Evolutionary conservation across 192 early-diverging fungal species (phyloP).

Genomic region (Phlyctochytrium bullatum): DNA sequence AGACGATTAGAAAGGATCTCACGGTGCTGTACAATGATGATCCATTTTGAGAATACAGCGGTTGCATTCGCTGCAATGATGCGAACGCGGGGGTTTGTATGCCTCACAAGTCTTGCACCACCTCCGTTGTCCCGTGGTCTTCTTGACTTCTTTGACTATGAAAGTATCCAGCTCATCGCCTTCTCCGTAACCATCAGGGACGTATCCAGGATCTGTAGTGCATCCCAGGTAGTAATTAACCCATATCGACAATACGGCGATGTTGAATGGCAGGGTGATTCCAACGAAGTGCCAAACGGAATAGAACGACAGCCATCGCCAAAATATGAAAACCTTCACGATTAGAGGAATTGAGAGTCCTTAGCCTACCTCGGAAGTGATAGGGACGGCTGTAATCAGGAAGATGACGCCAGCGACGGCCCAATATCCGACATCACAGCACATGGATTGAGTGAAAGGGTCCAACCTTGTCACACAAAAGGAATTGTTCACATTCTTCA

Average conservation of each 20-base stretch:
- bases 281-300: conserved; percentile 20
- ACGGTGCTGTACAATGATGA: conserved; percentile 49
- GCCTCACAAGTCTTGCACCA: conserved; percentile 47
- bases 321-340: conserved; percentile 44
- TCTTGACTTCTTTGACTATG: conserved; percentile 10
- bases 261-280: conserved; percentile 72
- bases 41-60: conserved; percentile 55
- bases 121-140: conserved; percentile 20
- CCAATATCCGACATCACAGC: background rate
- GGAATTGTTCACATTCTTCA: too few species aligned
- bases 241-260: conserved; percentile 71
- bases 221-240: conserved; percentile 85
- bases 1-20: background rate
- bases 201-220: conserved; percentile 74
- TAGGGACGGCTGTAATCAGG: conserved; percentile 30
- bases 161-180: background rate
- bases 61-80: conserved; percentile 53
- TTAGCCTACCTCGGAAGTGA: conserved; percentile 28
- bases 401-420: conserved; percentile 23
- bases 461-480: too few species aligned
- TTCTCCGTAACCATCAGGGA: conserved; percentile 47
- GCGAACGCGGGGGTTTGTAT: conserved; percentile 49
- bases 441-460: too few species aligned
- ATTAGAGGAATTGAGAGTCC: background rate
- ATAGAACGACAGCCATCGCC: conserved; percentile 41